Percentiles rank a stretch among this genome's conserved stretches.
These are phyloP conservation scores for Hymenoscyphus repandus DNA, from an alignment of 2,329 filamentous ascomycete species.

Conservation along the genomic window DNA sequence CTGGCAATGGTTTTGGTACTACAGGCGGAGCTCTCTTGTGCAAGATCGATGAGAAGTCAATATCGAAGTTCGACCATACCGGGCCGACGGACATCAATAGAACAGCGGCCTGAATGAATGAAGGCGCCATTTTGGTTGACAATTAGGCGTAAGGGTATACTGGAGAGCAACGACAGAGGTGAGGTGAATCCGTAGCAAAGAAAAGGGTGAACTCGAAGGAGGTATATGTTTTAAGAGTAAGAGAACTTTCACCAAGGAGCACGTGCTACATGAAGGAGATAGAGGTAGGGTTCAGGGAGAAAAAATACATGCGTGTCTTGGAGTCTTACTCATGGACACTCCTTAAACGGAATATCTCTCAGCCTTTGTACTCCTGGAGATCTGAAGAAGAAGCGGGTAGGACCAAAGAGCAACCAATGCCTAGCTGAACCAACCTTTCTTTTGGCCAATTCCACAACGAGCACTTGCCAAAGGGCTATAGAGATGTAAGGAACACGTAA, in stretches of 20 bases:
- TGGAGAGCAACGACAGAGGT: not conserved
- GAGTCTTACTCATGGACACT: conserved; percentile 4
- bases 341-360: not conserved
- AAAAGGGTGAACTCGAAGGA: not conserved
- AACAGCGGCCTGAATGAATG: conserved; percentile 15
- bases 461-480: too few relatives aligned
- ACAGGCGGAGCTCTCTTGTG: conserved; percentile 6
- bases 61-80: conserved; percentile 1
- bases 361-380: too few relatives aligned
- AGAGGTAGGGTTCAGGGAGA: not conserved
- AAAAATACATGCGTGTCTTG: conserved; percentile 6
- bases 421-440: too few relatives aligned
- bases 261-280: not conserved
- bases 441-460: too few relatives aligned
- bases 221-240: not conserved
- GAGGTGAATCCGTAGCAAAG: not conserved
- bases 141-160: conserved; percentile 1
- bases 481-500: too few relatives aligned
- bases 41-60: conserved; percentile 3
- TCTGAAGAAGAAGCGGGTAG: too few relatives aligned
- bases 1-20: conserved; percentile 15
- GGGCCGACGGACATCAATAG: conserved; percentile 9
- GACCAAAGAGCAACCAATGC: too few relatives aligned
- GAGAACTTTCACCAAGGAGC: not conserved
- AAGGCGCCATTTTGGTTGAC: conserved; percentile 14